Evolutionary conservation across 345 rosid species (phyloP), one percentile per base, ranked within the genome.

Genomic region (Pugionium cornutum): DNA sequence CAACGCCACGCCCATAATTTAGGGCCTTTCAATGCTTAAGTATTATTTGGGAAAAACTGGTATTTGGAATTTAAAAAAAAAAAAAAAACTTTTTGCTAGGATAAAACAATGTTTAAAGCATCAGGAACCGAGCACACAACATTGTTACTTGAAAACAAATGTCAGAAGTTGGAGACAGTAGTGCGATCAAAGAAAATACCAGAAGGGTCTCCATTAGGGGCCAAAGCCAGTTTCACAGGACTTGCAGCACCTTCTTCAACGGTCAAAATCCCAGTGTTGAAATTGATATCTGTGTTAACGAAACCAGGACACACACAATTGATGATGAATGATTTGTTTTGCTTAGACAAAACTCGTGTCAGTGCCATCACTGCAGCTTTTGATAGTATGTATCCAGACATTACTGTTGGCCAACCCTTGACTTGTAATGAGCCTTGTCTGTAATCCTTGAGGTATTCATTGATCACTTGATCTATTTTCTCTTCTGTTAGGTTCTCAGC

Each of bases 301-400:
- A 9, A 79, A 62, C 86, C 87, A 26, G 87, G 87, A 64, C 85
- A 85, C 27, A 79, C 83, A 44, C 79, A 26, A 44, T 79, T 83
- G 79, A 79, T 70, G 66, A 63, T 29, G 41, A 78, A 37, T 30
- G 69, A 32, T 1, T 78, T 67, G 40, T 77, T 44, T 46, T 67
- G 76, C 50, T 76, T 84, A 9, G 83, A 81, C 50, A 79, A 57
- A 32, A 82, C 62, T 68, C 83, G 71, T 26, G 85, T 80, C 74
- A 80, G 57, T 34, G 79, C 81, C 4, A 78, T 79, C 74, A 80
- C 62, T 11, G 44, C 79, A 10, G 81, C 86, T 71, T 80, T 82
- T 0, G 86, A 80, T 28, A 79, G 4, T 27, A 51, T 50, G 64
- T 79, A 81, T 33, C 77, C 79, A 5, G 85, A 56, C 55, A 69